Evolutionary conservation across 192 early-diverging fungal species (phyloP).

Genomic region (Linnemannia schmuckeri): DNA sequence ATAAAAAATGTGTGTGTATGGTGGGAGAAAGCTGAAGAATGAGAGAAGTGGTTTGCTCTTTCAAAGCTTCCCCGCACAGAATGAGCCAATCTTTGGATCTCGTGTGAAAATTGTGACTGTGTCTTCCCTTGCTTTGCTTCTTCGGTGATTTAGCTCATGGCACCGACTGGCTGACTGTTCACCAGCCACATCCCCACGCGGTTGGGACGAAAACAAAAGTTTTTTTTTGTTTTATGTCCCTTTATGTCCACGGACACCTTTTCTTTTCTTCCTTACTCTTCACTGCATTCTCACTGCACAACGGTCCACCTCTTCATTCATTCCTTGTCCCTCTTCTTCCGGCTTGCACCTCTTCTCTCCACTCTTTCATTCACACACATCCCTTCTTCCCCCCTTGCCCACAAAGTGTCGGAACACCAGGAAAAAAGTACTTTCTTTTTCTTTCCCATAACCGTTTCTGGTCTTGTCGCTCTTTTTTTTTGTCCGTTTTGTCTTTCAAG

Average conservation of each 20-base stretch:
- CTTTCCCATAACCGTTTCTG: not conserved
- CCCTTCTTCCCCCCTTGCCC: not conserved
- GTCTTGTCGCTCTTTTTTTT: not conserved
- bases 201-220: conserved; percentile 1
- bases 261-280: not conserved
- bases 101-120: too few species aligned
- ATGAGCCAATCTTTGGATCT: not conserved
- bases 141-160: too few species aligned
- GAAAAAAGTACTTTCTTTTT: conserved; percentile 33
- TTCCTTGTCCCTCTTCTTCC: conserved; percentile 1
- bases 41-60: too few species aligned
- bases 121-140: too few species aligned
- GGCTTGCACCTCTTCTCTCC: not conserved
- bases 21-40: too few species aligned
- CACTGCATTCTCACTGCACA: conserved; percentile 4
- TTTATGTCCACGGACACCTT: not conserved
- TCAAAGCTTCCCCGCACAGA: not conserved
- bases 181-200: not conserved
- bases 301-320: not conserved
- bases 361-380: not conserved
- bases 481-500: not conserved
- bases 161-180: not conserved
- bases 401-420: conserved; percentile 44
- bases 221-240: not conserved
- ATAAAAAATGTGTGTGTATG: too few species aligned